Percentiles rank a stretch among this genome's conserved stretches.
phyloP scores from a whole-genome alignment of 2,329 filamentous ascomycete genomes.

The Ascomycota sp. region DNA sequence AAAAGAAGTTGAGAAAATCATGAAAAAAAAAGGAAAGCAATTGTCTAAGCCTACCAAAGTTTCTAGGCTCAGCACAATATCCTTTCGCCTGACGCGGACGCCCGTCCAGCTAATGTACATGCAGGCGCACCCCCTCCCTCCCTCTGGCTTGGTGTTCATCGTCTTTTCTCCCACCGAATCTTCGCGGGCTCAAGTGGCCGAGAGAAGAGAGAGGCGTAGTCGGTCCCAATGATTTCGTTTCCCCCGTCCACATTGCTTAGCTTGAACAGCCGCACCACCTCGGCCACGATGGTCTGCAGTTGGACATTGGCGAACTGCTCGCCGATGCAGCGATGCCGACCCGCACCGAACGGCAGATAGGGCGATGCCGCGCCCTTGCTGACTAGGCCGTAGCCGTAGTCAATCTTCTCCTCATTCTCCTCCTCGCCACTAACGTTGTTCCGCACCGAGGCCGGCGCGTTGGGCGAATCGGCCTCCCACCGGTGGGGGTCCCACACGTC shows the following conservation, averaged over 20 bases:
- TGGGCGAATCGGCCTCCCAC: slow-evolving; percentile 51
- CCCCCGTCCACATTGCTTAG: slow-evolving; percentile 56
- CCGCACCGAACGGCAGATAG: slow-evolving; percentile 86
- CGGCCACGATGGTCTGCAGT: slow-evolving; percentile 65
- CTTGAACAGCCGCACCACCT: slow-evolving; percentile 60
- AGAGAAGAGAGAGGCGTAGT: slow-evolving; percentile 53
- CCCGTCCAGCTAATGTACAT: too few relatives aligned
- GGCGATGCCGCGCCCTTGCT: slow-evolving; percentile 79
- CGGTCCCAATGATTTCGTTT: slow-evolving; percentile 44
- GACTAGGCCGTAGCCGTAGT: slow-evolving; percentile 86
- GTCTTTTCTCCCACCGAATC: slow-evolving; percentile 55
- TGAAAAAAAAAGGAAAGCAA: not conserved
- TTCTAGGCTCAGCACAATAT: too few relatives aligned
- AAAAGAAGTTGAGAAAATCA: not conserved
- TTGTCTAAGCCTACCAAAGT: too few relatives aligned
- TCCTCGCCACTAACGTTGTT: slow-evolving; percentile 7
- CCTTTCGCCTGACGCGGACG: not conserved
- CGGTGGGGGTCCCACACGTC: slow-evolving; percentile 75
- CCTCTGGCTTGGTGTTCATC: slow-evolving; percentile 1
- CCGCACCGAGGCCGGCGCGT: slow-evolving; percentile 25
- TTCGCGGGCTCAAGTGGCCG: slow-evolving; percentile 50
- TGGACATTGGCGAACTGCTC: slow-evolving; percentile 94
- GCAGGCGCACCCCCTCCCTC: not conserved
- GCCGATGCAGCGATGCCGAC: slow-evolving; percentile 83
- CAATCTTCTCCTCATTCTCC: slow-evolving; percentile 56